A percentile compares a stretch with the other conserved stretches of the same genome.
Conservation (phyloP, 2,329 filamentous ascomycete species). For the Diaporthe citriasiana region DNA sequence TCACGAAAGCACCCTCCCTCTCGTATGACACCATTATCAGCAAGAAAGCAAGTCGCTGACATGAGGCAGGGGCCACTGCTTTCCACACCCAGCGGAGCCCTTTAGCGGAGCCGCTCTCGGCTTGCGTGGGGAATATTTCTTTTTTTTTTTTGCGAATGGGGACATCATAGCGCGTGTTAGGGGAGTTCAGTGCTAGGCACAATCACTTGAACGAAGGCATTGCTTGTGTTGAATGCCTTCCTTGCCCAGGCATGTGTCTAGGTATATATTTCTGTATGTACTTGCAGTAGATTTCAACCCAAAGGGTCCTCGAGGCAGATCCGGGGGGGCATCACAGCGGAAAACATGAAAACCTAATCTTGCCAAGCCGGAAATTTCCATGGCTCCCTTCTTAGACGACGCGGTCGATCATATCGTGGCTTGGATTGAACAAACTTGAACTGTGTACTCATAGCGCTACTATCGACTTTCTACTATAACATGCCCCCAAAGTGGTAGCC, state of each 20-base stretch:
- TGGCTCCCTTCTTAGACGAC: too few species aligned
- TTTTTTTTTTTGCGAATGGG: background rate
- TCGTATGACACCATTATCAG: slow-evolving; percentile 19
- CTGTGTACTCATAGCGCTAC: too few species aligned
- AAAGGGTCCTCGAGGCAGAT: background rate
- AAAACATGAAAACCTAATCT: slow-evolving; percentile 1
- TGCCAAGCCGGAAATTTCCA: slow-evolving; percentile 37
- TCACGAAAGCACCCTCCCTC: background rate
- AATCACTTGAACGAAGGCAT: background rate
- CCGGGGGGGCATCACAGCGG: slow-evolving; percentile 4
- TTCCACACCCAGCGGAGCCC: slow-evolving; percentile 9
- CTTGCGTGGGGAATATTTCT: background rate
- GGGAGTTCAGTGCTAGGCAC: too few species aligned
- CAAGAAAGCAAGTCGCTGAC: slow-evolving; percentile 5
- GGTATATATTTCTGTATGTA: too few species aligned
- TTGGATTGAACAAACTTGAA: too few species aligned
- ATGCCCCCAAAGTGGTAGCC: too few species aligned
- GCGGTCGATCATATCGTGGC: background rate
- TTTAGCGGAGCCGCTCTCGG: background rate
- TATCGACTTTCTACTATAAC: too few species aligned
- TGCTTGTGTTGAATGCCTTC: too few species aligned
- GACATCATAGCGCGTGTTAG: background rate
- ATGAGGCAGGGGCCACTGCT: background rate
- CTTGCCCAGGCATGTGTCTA: too few species aligned
- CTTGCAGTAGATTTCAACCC: background rate